Base-by-base conservation (phyloP, 2,329 filamentous ascomycete genomes). In the Penicillium vulpinum region DNA sequence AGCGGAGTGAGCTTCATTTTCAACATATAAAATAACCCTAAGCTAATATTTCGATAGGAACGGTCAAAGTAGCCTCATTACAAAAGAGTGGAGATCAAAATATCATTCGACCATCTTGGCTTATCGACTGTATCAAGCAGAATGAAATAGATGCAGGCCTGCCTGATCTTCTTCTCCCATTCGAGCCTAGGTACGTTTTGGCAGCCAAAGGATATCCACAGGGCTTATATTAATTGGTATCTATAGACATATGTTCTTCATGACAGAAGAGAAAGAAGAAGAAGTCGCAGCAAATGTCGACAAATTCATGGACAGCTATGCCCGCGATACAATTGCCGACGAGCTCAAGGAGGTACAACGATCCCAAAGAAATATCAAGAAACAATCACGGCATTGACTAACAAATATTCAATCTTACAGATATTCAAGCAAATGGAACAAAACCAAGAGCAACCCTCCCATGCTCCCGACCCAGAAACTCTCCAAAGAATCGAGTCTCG, bases 1-100 rank as follows among this genome's bases (percentile, higher is more conserved):
- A 97, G 62, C 89, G 91, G 72, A 89, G 81, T 80, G 69, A 61
- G 71, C 52, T 24, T 31, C 11, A 24, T 8, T 13, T 11, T 40
- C 11, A 2, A 18, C 22, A 9, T 9, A 9, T 9, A 18, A 9
- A 11, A 16, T 18, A 11, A n/a, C 2, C 1, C 21, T 8, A 16
- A 44, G 16, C 62, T 70, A 35, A 70, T 39, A 28, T 58, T n/a
- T 52, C 33, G 55, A 4, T 49, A 78, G 75, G 77, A 47, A 80
- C 84, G 0, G 87, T 97, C 63, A 92, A 92, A 68, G 92, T 92
- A 1, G 90, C 90, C 1, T 92, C 90, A 10, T 75, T 97, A 9
- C 86, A 91, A 59, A 96, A 94, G 67, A 81, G 79, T 6, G 88
- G 86, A 4, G 79, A 84, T 0, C 81, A 84, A 7, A 87, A 91